phyloP scores from a whole-genome alignment of 176 grass and related monocot genomes.

The Eremochloa ophiuroides region DNA sequence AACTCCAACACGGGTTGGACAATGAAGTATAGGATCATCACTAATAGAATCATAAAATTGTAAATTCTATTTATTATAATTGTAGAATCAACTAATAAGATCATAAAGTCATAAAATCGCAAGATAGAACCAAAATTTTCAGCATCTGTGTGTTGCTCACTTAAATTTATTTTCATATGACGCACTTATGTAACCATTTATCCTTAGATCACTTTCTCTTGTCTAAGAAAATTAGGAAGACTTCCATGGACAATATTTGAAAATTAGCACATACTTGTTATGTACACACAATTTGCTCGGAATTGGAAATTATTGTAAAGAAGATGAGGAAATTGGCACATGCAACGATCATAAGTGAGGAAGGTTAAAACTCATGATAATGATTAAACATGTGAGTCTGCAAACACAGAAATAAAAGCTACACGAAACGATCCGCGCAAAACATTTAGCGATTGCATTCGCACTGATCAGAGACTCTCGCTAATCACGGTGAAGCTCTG shows the following conservation, averaged over 20 bases:
- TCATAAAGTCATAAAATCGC: neutral
- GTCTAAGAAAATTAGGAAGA: too few species aligned
- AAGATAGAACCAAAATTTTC: neutral
- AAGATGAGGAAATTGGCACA: neutral
- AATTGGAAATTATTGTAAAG: neutral
- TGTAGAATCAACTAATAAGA: neutral
- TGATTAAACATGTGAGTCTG: neutral
- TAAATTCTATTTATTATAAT: neutral
- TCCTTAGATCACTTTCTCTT: neutral
- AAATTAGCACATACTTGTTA: neutral
- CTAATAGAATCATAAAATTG: neutral
- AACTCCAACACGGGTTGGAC: neutral
- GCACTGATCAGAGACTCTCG: neutral
- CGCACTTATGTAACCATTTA: neutral
- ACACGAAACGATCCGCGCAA: neutral
- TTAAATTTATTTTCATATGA: neutral
- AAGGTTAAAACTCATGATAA: neutral
- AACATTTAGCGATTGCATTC: slow-evolving; percentile 1
- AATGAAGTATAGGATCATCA: neutral
- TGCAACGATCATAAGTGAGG: neutral
- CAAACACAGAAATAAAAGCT: neutral
- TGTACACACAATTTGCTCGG: neutral
- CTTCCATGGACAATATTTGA: neutral
- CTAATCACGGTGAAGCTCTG: neutral
- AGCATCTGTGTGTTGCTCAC: neutral